Conservation (phyloP, 2,329 filamentous ascomycete species). For the Alternaria viburni region DNA sequence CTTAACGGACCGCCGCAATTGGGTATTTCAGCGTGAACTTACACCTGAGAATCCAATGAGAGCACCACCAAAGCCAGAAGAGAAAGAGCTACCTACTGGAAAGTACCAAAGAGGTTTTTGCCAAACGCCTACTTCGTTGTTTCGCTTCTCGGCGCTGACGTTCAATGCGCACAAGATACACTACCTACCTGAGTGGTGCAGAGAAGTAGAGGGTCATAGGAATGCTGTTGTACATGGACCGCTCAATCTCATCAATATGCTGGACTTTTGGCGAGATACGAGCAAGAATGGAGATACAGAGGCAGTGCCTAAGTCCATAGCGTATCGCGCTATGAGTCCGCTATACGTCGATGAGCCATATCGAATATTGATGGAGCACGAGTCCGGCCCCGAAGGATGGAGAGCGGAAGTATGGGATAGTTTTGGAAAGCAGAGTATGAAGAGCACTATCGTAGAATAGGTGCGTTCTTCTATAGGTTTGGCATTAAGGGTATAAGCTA, state of each 20-base stretch:
- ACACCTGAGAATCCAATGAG: constrained; percentile 47
- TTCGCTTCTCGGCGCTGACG: constrained; percentile 88
- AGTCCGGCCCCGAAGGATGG: constrained; percentile 12
- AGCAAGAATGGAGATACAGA: constrained; percentile 16
- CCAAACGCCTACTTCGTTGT: constrained; percentile 75
- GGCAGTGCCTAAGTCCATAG: constrained; percentile 33
- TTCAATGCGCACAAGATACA: constrained; percentile 96
- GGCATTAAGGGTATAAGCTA: neutral
- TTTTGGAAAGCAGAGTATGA: constrained; percentile 42
- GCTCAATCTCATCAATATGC: constrained; percentile 66
- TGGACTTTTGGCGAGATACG: constrained; percentile 44
- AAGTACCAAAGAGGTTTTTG: constrained; percentile 59
- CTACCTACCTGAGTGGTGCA: constrained; percentile 74
- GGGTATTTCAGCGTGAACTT: constrained; percentile 54
- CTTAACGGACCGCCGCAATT: constrained; percentile 45
- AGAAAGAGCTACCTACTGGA: constrained; percentile 27
- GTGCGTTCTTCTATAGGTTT: neutral
- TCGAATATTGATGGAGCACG: constrained; percentile 31
- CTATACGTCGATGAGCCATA: constrained; percentile 43
- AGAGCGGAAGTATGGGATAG: constrained; percentile 41
- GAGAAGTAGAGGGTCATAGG: constrained; percentile 73
- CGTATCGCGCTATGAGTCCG: constrained; percentile 42
- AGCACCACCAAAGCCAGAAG: constrained; percentile 20
- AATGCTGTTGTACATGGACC: constrained; percentile 87
- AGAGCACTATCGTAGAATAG: constrained; percentile 35